Evolutionary conservation across 208 protist species (phyloP), one percentile per base, ranked within the genome.

Genomic region (Leishmania amazonensis): DNA sequence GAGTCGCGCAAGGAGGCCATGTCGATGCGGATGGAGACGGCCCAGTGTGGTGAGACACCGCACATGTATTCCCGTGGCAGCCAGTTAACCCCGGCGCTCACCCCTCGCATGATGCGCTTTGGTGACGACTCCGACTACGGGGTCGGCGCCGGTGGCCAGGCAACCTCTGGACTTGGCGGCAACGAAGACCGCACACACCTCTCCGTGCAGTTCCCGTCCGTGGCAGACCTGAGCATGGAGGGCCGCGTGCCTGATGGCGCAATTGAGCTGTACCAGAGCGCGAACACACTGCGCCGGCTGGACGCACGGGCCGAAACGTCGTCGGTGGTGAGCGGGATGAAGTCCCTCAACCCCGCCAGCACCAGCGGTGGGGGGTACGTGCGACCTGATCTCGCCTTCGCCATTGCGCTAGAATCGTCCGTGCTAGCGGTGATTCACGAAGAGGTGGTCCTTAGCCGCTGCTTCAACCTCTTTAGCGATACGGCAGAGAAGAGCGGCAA

Each of bases 351-450:
- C 64, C 81, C 74, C 31, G 77, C 65, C 51, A 70, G 79, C 75
- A 84, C 80, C 40, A 86, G 82, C 57, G 85, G 86, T 49, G 84
- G 73, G 35, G 90, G 88, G 49, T 85, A 89, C 58, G 64, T 97
- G 40, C 88, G 91, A 31, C 91, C 95, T 1, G 92, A 97, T 83
- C 83, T 97, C 38, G 90, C 90, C 75, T 90, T 96, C 65, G 93
- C 93, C 31, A 91, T 97, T 40, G 91, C 91, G 9, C 80, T 97
- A 15, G 88, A 97, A 86, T 90, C 93, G 2, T 79, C 79, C 31
- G 81, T 96, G 77, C 76, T 85, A 53, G 85, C 85, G 38, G 79
- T 96, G 8, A 78, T 96, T 72, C 85, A 93, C 58, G 93, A 97
- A 83, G 92, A 97, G 82, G 80, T 79, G 8, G 85, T 94, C 6